Base-by-base conservation (phyloP, 495 filamentous ascomycete species). In the Neurospora sp. region DNA sequence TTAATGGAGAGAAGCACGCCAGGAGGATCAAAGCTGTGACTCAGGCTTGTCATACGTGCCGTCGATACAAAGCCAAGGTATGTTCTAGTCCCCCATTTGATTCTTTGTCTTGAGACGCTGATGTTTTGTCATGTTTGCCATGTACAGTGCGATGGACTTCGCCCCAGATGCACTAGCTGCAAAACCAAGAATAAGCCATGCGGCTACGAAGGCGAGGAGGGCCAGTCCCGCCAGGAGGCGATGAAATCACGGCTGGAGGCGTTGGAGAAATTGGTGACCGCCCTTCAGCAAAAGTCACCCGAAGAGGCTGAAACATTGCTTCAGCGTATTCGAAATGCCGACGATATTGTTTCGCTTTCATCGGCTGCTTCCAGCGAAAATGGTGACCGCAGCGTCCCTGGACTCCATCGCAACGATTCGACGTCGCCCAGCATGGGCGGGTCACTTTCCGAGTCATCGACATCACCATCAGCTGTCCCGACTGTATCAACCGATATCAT, bases 201-300 rank as follows among this genome's bases (percentile, higher is more conserved):
- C 39, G 46, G 73, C 22, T 80, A 79, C 40, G 76, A 79, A n/a
- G 78, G 78, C 41, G 75, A 79, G 31, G 78, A 69, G 5, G 78
- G 79, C 68, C 79, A 80, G 53, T 80, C 79, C 8, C 75, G 75
- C 37, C 75, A 79, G 16, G 75, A 74, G 0, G 76, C 76, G 22
- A 74, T 75, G 68, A 74, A 75, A 70, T 44, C 76, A 7, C 75
- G 78, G 1, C 53, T 80, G 3, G 75, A 74, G 35, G 72, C 69
- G 5, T 69, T 80, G n/a, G 78, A 80, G 74, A 75, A 74, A 41
- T 40, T 79, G 12, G 41, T 79, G 9, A 48, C 22, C n/a, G 75
- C 72, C 7, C 78, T 80, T 20, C 74, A 75, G 69, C 41, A 70
- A 31, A 73, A 59, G 35, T 70, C 79, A 5, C 38, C 61, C 22